A percentile compares a stretch with the other conserved stretches of the same genome.
Evolutionary conservation across 768 basidiomycete genomes (phyloP).

Genomic region (Suillus discolor): DNA sequence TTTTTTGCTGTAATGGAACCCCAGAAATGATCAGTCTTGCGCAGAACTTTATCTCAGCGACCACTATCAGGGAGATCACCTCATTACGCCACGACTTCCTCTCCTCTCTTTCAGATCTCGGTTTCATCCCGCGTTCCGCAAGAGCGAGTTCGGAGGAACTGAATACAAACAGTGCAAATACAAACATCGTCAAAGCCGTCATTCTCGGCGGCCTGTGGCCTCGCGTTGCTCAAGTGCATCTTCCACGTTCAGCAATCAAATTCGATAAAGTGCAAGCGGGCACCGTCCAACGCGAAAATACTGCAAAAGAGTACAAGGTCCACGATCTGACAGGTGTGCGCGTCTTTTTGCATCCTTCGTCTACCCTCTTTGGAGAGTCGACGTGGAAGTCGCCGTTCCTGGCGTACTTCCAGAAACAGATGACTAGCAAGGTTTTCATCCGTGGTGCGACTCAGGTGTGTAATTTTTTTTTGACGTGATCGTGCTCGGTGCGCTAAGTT

Average conservation of each 20-base stretch:
- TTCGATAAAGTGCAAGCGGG: constrained; percentile 88
- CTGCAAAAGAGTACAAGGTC: constrained; percentile 82
- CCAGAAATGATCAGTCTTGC: constrained; percentile 11
- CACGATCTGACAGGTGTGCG: constrained; percentile 65
- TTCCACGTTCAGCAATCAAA: constrained; percentile 74
- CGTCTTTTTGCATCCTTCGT: constrained; percentile 84
- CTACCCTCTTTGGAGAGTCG: constrained; percentile 72
- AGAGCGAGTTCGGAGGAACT: constrained; percentile 50
- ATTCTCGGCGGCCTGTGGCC: constrained; percentile 90
- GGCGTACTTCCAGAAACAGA: constrained; percentile 80
- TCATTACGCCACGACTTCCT: constrained; percentile 80
- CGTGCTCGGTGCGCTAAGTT: not conserved
- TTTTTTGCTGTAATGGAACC: not conserved
- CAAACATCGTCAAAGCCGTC: constrained; percentile 81
- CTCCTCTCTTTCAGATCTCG: constrained; percentile 66
- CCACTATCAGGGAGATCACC: constrained; percentile 76
- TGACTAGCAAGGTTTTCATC: constrained; percentile 83
- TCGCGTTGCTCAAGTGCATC: constrained; percentile 71
- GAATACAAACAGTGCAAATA: constrained; percentile 65
- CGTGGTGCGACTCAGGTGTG: constrained; percentile 85
- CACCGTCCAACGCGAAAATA: constrained; percentile 81
- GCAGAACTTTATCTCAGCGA: constrained; percentile 82
- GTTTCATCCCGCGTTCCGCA: constrained; percentile 58
- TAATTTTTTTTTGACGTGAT: not conserved
- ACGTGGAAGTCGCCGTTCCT: constrained; percentile 80